phyloP scores from a whole-genome alignment of 2,329 filamentous ascomycete genomes.

The Thermoascus crustaceus region DNA sequence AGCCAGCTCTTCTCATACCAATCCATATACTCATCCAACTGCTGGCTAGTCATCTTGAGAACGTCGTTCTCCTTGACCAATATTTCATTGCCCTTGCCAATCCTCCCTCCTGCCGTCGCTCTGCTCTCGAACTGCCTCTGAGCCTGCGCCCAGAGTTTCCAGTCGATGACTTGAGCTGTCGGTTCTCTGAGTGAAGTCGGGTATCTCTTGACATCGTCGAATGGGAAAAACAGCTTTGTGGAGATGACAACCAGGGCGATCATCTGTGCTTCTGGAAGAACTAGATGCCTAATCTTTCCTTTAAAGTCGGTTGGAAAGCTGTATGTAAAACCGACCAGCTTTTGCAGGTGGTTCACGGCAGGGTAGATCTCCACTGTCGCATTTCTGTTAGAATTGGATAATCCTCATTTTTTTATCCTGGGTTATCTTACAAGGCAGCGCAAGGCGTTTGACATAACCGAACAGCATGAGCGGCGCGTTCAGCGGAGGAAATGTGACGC shows the following conservation, averaged over 20 bases:
- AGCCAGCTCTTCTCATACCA: constrained; percentile 65
- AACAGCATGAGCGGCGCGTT: constrained; percentile 63
- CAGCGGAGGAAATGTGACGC: constrained; percentile 62
- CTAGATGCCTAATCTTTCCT: constrained; percentile 36
- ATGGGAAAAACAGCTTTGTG: constrained; percentile 71
- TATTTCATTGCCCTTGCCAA: constrained; percentile 43
- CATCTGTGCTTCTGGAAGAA: constrained; percentile 68
- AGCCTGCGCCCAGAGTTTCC: constrained; percentile 58
- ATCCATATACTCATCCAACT: constrained; percentile 68
- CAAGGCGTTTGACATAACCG: constrained; percentile 61
- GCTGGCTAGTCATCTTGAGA: constrained; percentile 50
- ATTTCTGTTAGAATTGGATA: not conserved
- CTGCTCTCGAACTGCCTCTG: constrained; percentile 36
- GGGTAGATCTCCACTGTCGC: constrained; percentile 31
- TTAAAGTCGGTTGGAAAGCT: constrained; percentile 36
- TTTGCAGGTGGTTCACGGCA: constrained; percentile 51
- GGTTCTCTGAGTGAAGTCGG: constrained; percentile 48
- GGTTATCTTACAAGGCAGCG: constrained; percentile 57
- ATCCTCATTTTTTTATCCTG: constrained; percentile 2
- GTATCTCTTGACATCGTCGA: constrained; percentile 51
- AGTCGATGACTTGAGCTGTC: constrained; percentile 57
- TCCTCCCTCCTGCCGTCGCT: constrained; percentile 21
- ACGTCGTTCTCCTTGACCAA: constrained; percentile 55
- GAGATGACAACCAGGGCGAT: constrained; percentile 64
- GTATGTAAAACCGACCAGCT: constrained; percentile 51